Evolutionary conservation across 805 yeast species (phyloP).

Genomic region (Ogataea thermomethanolica): DNA sequence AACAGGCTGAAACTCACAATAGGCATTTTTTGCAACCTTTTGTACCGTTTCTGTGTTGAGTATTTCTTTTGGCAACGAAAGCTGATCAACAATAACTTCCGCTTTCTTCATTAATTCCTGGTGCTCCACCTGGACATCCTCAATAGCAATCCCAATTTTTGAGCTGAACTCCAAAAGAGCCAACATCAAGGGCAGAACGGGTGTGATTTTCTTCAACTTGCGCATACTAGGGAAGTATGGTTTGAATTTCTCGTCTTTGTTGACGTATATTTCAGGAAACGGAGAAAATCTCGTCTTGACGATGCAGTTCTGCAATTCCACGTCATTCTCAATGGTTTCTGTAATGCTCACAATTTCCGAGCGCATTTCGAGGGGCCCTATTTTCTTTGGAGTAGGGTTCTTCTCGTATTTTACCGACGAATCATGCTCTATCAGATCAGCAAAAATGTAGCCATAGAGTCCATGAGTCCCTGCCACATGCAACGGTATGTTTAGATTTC

Average conservation of each 20-base stretch:
- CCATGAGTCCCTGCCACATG: slow-evolving; percentile 74
- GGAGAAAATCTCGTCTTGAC: slow-evolving; percentile 37
- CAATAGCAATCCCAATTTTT: slow-evolving; percentile 26
- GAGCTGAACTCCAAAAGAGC: slow-evolving; percentile 49
- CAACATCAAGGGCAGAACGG: slow-evolving; percentile 55
- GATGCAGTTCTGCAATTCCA: slow-evolving; percentile 35
- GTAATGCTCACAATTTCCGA: slow-evolving; percentile 32
- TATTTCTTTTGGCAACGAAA: slow-evolving; percentile 46
- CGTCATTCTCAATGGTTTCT: slow-evolving; percentile 36
- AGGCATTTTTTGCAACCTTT: slow-evolving; percentile 45
- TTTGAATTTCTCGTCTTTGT: slow-evolving; percentile 33
- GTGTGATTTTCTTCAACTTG: slow-evolving; percentile 48
- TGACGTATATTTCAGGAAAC: slow-evolving; percentile 34
- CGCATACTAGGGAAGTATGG: slow-evolving; percentile 27
- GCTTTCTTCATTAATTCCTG: slow-evolving; percentile 33
- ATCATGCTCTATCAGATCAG: slow-evolving; percentile 68
- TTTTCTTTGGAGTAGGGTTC: slow-evolving; percentile 44
- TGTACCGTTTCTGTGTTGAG: slow-evolving; percentile 33
- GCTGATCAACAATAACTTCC: slow-evolving; percentile 30
- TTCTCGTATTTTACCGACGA: slow-evolving; percentile 51
- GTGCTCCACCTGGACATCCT: slow-evolving; percentile 19
- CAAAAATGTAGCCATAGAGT: slow-evolving; percentile 74
- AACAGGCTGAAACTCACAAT: slow-evolving; percentile 72
- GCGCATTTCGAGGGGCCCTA: slow-evolving; percentile 46
- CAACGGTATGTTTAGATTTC: slow-evolving; percentile 58